Percentiles rank a stretch among this genome's conserved stretches.
These are phyloP conservation scores for Paspalum notatum DNA, from an alignment of 176 grass and related monocot genomes.

Conservation along the genomic window DNA sequence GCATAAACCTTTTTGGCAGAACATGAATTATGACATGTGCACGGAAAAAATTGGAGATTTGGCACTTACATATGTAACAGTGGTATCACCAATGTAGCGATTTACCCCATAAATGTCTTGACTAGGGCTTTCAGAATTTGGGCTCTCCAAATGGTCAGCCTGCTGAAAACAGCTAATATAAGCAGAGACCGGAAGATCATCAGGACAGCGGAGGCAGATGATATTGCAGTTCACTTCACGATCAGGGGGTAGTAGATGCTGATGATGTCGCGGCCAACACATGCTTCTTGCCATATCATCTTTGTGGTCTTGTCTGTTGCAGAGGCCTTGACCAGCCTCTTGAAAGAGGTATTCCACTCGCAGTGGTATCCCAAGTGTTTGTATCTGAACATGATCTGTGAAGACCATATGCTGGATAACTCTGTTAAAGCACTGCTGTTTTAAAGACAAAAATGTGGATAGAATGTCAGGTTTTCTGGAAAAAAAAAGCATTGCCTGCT, in stretches of 20 bases:
- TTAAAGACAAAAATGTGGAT: not conserved
- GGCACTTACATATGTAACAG: too few relatives aligned
- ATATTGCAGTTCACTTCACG: conserved; percentile 35
- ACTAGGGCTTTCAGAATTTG: too few relatives aligned
- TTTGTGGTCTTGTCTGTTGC: not conserved
- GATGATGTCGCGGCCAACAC: not conserved
- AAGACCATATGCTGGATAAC: not conserved
- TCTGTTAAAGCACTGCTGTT: conserved; percentile 34
- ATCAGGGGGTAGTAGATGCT: not conserved
- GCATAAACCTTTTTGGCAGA: too few relatives aligned
- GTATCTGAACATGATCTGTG: conserved; percentile 29
- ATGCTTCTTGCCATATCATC: not conserved
- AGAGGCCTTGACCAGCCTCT: conserved; percentile 14
- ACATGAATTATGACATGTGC: too few relatives aligned
- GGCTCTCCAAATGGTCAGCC: too few relatives aligned
- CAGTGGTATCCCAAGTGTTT: conserved; percentile 26
- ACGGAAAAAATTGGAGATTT: too few relatives aligned
- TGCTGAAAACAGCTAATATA: too few relatives aligned
- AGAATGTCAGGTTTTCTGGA: conserved; percentile 22
- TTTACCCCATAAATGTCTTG: too few relatives aligned
- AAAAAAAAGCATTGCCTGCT: conserved; percentile 12
- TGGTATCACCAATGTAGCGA: too few relatives aligned
- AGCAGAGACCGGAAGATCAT: not conserved
- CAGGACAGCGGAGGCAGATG: conserved; percentile 16
- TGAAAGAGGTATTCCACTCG: conserved; percentile 27